A percentile compares a stretch with the other conserved stretches of the same genome.
Conservation (phyloP, 2,329 filamentous ascomycete species). For the Acephala macrosclerotiorum region DNA sequence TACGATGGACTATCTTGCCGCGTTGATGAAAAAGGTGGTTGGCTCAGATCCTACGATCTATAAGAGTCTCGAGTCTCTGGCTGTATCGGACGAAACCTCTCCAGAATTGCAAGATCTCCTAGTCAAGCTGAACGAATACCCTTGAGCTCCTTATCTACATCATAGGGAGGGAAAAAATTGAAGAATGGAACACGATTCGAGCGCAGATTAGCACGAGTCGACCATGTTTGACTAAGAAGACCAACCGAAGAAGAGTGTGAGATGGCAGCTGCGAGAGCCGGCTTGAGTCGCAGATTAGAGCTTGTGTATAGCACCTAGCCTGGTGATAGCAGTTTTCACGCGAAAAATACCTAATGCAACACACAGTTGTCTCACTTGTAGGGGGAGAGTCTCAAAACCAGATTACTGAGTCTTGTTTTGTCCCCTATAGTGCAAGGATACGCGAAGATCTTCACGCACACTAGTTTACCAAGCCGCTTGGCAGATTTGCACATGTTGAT, state of each 20-base stretch:
- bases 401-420: too few species aligned
- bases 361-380: too few species aligned
- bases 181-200: neutral
- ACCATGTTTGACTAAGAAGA: neutral
- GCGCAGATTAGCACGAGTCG: neutral
- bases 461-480: too few species aligned
- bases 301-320: neutral
- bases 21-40: conserved; percentile 39
- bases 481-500: too few species aligned
- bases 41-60: conserved; percentile 37
- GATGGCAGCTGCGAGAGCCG: neutral
- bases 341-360: conserved; percentile 1
- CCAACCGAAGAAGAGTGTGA: neutral
- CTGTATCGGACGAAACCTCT: conserved; percentile 33
- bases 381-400: too few species aligned
- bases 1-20: conserved; percentile 39
- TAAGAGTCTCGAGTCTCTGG: conserved; percentile 41
- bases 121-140: conserved; percentile 34
- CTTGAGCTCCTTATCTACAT: conserved; percentile 11
- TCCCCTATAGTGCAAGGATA: too few species aligned
- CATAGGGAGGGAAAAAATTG: neutral
- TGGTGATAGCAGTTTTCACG: neutral
- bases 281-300: neutral
- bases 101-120: conserved; percentile 42
- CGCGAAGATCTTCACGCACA: too few species aligned